A percentile compares a stretch with the other conserved stretches of the same genome.
phyloP scores from a whole-genome alignment of 257 asterid genomes.

The Nicotiana benthamiana region DNA sequence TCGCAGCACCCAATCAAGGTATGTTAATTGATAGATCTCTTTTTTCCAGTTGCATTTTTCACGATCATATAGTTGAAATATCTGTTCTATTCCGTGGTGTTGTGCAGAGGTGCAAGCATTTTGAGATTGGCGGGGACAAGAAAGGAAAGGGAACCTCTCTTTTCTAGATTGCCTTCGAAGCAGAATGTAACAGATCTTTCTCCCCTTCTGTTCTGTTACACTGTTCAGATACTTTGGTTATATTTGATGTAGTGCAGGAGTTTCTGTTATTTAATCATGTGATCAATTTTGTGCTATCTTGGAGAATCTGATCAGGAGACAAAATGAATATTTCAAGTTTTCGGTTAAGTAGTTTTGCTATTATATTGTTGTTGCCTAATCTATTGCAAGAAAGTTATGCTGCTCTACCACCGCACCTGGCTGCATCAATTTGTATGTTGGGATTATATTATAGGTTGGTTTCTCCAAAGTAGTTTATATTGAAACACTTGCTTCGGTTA shows the following conservation, averaged over 20 bases:
- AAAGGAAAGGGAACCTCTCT: constrained; percentile 9
- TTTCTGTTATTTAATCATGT: background rate
- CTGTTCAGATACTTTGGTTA: constrained; percentile 1
- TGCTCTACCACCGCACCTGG: background rate
- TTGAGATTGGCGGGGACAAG: constrained; percentile 6
- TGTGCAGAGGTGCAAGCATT: constrained; percentile 10
- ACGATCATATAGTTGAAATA: background rate
- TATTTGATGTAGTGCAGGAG: background rate
- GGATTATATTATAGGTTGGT: background rate
- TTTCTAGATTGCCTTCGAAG: background rate
- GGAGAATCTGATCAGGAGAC: background rate
- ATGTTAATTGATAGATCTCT: background rate
- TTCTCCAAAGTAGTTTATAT: background rate
- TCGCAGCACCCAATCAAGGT: constrained; percentile 10
- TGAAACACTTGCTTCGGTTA: background rate
- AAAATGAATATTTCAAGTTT: background rate
- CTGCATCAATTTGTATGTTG: background rate
- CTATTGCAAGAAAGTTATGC: background rate
- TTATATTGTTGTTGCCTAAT: background rate
- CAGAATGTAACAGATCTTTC: background rate
- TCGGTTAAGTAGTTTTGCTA: background rate
- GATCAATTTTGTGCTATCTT: background rate
- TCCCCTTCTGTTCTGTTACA: background rate
- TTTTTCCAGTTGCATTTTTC: background rate
- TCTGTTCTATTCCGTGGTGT: background rate